phyloP scores from a whole-genome alignment of 169 alveolate genomes.

The Plasmodium cynomolgi region DNA sequence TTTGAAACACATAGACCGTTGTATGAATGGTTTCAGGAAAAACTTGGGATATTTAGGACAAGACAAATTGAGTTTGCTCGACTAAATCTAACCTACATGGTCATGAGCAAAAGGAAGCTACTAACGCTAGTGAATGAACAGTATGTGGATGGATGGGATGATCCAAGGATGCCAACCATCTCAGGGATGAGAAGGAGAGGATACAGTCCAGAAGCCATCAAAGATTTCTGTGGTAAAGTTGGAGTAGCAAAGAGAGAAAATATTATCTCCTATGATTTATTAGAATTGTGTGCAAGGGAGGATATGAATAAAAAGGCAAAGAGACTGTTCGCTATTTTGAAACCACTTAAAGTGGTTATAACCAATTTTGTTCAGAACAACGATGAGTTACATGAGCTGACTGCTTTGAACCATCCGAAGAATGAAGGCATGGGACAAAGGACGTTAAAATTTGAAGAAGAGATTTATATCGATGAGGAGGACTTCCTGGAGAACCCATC shows the following conservation, averaged over 20 bases:
- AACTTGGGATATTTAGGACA: constrained; percentile 88
- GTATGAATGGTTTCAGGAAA: constrained; percentile 98
- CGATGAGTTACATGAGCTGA: neutral
- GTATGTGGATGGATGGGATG: constrained; percentile 98
- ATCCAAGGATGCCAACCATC: constrained; percentile 99
- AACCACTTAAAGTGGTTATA: constrained; percentile 82
- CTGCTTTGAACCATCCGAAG: constrained; percentile 62
- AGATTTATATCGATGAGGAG: constrained; percentile 85
- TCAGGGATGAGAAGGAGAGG: constrained; percentile 98
- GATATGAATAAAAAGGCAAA: constrained; percentile 80
- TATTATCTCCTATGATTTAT: constrained; percentile 92
- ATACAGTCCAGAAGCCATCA: constrained; percentile 92
- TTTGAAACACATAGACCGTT: constrained; percentile 98
- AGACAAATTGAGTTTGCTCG: constrained; percentile 97
- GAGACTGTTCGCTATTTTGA: constrained; percentile 79
- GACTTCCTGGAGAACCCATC: constrained; percentile 86
- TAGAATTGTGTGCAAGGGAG: constrained; percentile 93
- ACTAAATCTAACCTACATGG: constrained; percentile 95
- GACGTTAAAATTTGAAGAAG: constrained; percentile 73
- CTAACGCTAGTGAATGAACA: constrained; percentile 92
- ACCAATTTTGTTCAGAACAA: constrained; percentile 59
- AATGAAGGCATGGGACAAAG: constrained; percentile 54
- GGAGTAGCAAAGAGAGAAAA: constrained; percentile 98
- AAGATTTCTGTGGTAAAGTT: constrained; percentile 91
- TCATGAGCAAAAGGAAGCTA: constrained; percentile 96